phyloP scores from a whole-genome alignment of 176 grass and related monocot species.

The bread wheat (Triticum aestivum) region IWGSC_CS_RefSeq_v2.1 NC_057801.1:465783808-465784307 shows the following conservation, averaged over 20 bases:
- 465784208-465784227: no score
- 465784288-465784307: no score
- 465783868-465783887: neutral
- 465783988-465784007: constrained; percentile 7
- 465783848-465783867: neutral
- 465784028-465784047: constrained; percentile 36
- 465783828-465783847: neutral
- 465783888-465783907: neutral
- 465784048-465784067: constrained; percentile 37
- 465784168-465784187: no score
- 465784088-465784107: constrained; percentile 40
- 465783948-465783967: neutral
- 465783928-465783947: constrained; percentile 13
- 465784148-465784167: no score
- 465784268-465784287: no score
- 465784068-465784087: constrained; percentile 29
- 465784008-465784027: constrained; percentile 49
- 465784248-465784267: no score
- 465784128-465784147: no score
- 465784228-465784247: no score
- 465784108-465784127: constrained; percentile 28
- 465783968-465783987: no score
- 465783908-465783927: neutral
- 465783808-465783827: no score
- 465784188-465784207: no score